Conservation (phyloP, 805 yeast species). For the Maudiozyma serrabonitensis region DNA sequence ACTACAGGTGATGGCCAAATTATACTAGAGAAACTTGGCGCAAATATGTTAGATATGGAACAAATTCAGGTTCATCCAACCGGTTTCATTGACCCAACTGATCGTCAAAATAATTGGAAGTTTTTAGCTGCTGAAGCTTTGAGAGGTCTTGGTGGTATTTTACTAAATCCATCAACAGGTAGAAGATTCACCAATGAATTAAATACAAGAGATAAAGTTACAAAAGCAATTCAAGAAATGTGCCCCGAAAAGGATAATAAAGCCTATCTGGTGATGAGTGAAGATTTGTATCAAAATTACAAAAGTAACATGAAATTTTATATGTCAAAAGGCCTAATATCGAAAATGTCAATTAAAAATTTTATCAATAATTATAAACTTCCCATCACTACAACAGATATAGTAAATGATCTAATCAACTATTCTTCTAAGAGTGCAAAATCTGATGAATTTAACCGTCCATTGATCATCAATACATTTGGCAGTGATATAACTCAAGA, state of each 20-base stretch:
- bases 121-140: slow-evolving; percentile 54
- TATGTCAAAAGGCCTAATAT: slow-evolving; percentile 30
- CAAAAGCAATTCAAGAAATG: slow-evolving; percentile 33
- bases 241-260: slow-evolving; percentile 24
- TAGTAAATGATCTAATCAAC: slow-evolving; percentile 15
- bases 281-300: slow-evolving; percentile 36
- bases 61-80: slow-evolving; percentile 59
- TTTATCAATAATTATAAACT: slow-evolving; percentile 20
- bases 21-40: slow-evolving; percentile 38
- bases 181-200: slow-evolving; percentile 46
- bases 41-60: slow-evolving; percentile 45
- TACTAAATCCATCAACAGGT: slow-evolving; percentile 37
- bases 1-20: slow-evolving; percentile 55
- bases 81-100: slow-evolving; percentile 42
- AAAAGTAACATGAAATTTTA: slow-evolving; percentile 45
- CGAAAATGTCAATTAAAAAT: slow-evolving; percentile 24
- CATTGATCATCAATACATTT: slow-evolving; percentile 27
- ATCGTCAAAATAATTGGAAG: slow-evolving; percentile 37
- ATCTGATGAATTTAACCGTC: slow-evolving; percentile 32
- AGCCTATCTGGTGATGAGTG: slow-evolving; percentile 34
- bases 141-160: slow-evolving; percentile 50
- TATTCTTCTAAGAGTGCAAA: slow-evolving; percentile 16
- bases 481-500: slow-evolving; percentile 12
- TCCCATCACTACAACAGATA: slow-evolving; percentile 13
- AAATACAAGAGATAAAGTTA: slow-evolving; percentile 43